phyloP scores from a whole-genome alignment of 352 stramenopile species.

The Phytophthora pistaciae region DNA sequence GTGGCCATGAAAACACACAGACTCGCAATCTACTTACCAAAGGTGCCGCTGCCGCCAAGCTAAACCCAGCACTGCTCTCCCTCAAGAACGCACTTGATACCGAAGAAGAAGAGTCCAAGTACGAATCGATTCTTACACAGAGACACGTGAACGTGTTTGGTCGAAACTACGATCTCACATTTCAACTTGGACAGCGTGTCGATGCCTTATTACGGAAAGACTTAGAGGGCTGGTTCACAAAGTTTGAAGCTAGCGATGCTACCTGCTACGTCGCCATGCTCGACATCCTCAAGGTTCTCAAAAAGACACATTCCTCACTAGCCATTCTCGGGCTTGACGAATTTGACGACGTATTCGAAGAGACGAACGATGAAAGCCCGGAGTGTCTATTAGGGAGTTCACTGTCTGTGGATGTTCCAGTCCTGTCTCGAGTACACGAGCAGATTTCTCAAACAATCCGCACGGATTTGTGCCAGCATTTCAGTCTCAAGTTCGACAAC shows the following conservation, averaged over 20 bases:
- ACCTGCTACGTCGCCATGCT: constrained; percentile 63
- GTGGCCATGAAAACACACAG: not conserved
- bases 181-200: constrained; percentile 64
- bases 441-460: constrained; percentile 59
- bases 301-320: constrained; percentile 40
- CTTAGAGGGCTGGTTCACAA: constrained; percentile 54
- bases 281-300: constrained; percentile 45
- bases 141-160: constrained; percentile 69
- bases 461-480: constrained; percentile 73
- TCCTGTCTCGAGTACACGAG: constrained; percentile 48
- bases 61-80: not conserved
- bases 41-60: constrained; percentile 6
- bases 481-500: constrained; percentile 49
- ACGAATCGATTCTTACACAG: constrained; percentile 38
- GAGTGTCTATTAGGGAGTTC: constrained; percentile 30
- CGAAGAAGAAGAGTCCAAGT: constrained; percentile 33
- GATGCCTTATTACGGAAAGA: constrained; percentile 62
- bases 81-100: constrained; percentile 4
- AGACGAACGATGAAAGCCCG: constrained; percentile 37
- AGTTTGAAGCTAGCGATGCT: constrained; percentile 66
- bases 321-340: constrained; percentile 31
- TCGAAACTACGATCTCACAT: constrained; percentile 62
- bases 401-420: constrained; percentile 9
- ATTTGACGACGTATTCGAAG: constrained; percentile 46
- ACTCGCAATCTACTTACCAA: not conserved